Conservation (phyloP, 495 filamentous ascomycete genomes). For the Zalerion maritima region DNA sequence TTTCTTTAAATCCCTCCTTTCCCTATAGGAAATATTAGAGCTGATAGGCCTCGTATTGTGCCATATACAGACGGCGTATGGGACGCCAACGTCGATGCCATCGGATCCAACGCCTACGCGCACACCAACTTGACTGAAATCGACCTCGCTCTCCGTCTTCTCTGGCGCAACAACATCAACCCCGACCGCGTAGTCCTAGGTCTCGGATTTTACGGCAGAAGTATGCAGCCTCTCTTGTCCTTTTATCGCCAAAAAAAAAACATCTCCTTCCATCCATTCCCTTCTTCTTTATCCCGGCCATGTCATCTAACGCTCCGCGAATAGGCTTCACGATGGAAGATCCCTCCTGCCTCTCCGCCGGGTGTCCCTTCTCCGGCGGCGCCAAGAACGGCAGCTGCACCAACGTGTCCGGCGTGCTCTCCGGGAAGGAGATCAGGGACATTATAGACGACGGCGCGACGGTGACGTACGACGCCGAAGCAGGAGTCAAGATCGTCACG, state of each 20-base stretch:
- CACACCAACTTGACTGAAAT: slow-evolving; percentile 49
- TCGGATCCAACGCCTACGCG: slow-evolving; percentile 18
- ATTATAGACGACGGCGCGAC: slow-evolving; percentile 11
- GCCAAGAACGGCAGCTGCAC: slow-evolving; percentile 21
- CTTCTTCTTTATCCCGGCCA: slow-evolving; percentile 15
- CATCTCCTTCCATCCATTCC: no score
- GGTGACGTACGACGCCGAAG: slow-evolving; percentile 11
- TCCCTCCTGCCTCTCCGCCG: slow-evolving; percentile 9
- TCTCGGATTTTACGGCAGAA: slow-evolving; percentile 39
- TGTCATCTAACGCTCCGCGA: slow-evolving; percentile 15
- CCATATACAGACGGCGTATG: slow-evolving; percentile 28
- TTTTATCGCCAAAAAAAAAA: no score
- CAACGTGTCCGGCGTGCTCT: slow-evolving; percentile 17
- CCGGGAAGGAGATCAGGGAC: slow-evolving; percentile 24
- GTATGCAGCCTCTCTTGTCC: no score
- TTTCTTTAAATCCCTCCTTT: no score
- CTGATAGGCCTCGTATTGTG: no score
- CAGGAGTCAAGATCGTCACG: slow-evolving; percentile 24
- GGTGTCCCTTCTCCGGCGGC: slow-evolving; percentile 16
- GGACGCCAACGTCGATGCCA: slow-evolving; percentile 11
- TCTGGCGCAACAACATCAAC: slow-evolving; percentile 35
- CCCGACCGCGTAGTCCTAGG: slow-evolving; percentile 30
- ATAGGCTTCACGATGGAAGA: slow-evolving; percentile 17
- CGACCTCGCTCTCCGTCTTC: slow-evolving; percentile 26
- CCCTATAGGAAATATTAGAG: no score